Conservation (phyloP, 495 filamentous ascomycete genomes). For the Penicillium samsonianum region DNA sequence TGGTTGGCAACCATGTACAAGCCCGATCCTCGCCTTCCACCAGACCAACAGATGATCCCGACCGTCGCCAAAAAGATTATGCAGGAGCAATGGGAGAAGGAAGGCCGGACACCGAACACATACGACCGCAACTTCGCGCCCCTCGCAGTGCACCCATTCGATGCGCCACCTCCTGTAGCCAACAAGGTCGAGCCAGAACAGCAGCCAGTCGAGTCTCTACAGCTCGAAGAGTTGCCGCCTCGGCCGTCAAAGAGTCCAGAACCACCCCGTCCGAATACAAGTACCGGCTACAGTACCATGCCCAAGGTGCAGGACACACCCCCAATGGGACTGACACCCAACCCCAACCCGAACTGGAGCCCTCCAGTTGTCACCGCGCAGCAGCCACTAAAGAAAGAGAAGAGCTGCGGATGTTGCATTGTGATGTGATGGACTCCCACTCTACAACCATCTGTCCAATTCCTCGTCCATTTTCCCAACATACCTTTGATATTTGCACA, state of each 20-base stretch:
- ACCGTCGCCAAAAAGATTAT: slow-evolving; percentile 89
- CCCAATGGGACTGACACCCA: slow-evolving; percentile 33
- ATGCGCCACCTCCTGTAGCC: slow-evolving; percentile 26
- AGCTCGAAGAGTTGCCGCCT: slow-evolving; percentile 29
- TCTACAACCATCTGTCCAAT: slow-evolving; percentile 2
- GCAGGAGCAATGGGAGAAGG: slow-evolving; percentile 93
- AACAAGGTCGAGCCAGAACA: slow-evolving; percentile 22
- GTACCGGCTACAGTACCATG: slow-evolving; percentile 54
- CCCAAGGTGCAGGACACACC: slow-evolving; percentile 53
- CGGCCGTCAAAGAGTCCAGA: slow-evolving; percentile 39
- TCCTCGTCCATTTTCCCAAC: neutral
- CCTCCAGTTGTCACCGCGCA: slow-evolving; percentile 44
- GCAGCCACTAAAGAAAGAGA: slow-evolving; percentile 42
- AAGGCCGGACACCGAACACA: slow-evolving; percentile 76
- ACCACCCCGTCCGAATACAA: slow-evolving; percentile 40
- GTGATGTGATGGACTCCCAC: slow-evolving; percentile 47
- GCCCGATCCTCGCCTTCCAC: slow-evolving; percentile 90
- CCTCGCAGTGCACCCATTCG: slow-evolving; percentile 60
- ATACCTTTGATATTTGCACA: slow-evolving; percentile 19
- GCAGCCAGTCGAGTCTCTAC: slow-evolving; percentile 19
- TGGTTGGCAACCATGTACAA: slow-evolving; percentile 96
- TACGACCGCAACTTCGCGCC: slow-evolving; percentile 85
- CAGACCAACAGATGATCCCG: slow-evolving; percentile 91
- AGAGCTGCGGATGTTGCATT: slow-evolving; percentile 54
- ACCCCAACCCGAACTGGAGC: slow-evolving; percentile 39